These are phyloP conservation scores for Neopestalotiopsis rosae DNA, from an alignment of 2,329 filamentous ascomycete genomes.

Conservation along the genomic window DNA sequence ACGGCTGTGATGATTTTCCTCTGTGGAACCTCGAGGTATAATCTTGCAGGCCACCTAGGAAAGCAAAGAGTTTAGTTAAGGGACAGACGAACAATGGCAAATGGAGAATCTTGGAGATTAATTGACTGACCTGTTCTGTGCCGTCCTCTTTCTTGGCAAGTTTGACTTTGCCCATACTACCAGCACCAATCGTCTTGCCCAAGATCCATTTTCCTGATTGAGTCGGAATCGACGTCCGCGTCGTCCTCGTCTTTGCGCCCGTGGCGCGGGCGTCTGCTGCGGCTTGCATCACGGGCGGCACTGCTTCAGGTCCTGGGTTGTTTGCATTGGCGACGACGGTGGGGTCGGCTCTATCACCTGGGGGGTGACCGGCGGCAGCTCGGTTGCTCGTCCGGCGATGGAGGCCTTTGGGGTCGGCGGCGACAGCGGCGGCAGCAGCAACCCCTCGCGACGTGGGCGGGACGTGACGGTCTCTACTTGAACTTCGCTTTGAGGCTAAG, in stretches of 20 bases:
- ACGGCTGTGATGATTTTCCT: conserved; percentile 76
- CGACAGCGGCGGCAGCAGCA: conserved; percentile 17
- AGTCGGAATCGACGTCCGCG: conserved; percentile 84
- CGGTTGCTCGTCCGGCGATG: conserved; percentile 58
- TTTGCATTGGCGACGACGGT: conserved; percentile 49
- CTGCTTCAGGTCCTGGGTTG: conserved; percentile 58
- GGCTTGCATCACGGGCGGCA: conserved; percentile 51
- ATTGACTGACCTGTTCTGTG: conserved; percentile 77
- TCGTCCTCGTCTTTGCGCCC: conserved; percentile 57
- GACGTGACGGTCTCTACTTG: conserved; percentile 64
- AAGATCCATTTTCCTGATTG: conserved; percentile 92
- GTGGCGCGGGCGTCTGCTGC: conserved; percentile 53
- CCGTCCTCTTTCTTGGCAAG: conserved; percentile 89
- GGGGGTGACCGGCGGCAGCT: conserved; percentile 43
- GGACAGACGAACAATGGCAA: background rate
- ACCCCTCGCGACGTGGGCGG: conserved; percentile 50
- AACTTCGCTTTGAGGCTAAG: conserved; percentile 68
- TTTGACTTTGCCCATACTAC: conserved; percentile 99
- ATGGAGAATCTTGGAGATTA: background rate
- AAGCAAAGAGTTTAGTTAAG: conserved; percentile 25
- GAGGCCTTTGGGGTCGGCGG: conserved; percentile 56
- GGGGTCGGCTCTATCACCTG: conserved; percentile 54
- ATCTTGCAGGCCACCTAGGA: conserved; percentile 93
- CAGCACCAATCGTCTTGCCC: conserved; percentile 95
- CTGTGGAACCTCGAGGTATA: conserved; percentile 86